phyloP scores from a whole-genome alignment of 768 basidiomycete genomes.

The Rhodosporidiobolus odoratus region DNA sequence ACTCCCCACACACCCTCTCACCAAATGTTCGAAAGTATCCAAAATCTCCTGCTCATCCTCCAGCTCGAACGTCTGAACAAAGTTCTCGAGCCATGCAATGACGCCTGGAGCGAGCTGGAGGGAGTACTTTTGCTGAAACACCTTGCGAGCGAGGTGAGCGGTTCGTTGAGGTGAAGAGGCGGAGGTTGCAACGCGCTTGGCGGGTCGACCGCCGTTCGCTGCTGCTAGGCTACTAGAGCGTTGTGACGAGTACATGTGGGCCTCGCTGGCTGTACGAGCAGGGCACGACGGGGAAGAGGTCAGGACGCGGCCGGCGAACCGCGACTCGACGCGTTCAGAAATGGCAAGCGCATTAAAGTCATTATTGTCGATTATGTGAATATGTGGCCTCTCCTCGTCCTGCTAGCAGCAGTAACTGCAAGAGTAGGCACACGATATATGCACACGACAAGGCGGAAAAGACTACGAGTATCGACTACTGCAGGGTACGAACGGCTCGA shows the following conservation, averaged over 20 bases:
- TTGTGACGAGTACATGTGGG: constrained; percentile 1
- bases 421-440: too few relatives aligned
- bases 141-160: constrained; percentile 20
- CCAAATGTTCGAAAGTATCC: constrained; percentile 29
- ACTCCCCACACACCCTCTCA: constrained; percentile 17
- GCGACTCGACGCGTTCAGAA: background rate
- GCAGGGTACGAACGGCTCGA: too few relatives aligned
- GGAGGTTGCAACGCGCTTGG: constrained; percentile 14
- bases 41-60: constrained; percentile 23
- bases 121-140: constrained; percentile 33
- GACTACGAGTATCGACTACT: too few relatives aligned
- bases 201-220: background rate
- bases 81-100: constrained; percentile 25
- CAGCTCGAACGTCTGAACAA: constrained; percentile 14
- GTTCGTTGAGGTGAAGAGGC: background rate
- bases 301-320: background rate
- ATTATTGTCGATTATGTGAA: too few relatives aligned
- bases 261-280: background rate
- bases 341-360: too few relatives aligned
- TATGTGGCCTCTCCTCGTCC: too few relatives aligned
- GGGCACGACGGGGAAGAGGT: background rate
- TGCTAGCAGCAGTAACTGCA: too few relatives aligned
- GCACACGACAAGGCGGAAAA: too few relatives aligned
- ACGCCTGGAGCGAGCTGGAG: constrained; percentile 33
- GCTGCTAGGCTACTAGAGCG: constrained; percentile 13